Evolutionary conservation across 2,329 filamentous ascomycete genomes (phyloP), one percentile per base, ranked within the genome.

Genomic region (Penicillium griseofulvum): DNA sequence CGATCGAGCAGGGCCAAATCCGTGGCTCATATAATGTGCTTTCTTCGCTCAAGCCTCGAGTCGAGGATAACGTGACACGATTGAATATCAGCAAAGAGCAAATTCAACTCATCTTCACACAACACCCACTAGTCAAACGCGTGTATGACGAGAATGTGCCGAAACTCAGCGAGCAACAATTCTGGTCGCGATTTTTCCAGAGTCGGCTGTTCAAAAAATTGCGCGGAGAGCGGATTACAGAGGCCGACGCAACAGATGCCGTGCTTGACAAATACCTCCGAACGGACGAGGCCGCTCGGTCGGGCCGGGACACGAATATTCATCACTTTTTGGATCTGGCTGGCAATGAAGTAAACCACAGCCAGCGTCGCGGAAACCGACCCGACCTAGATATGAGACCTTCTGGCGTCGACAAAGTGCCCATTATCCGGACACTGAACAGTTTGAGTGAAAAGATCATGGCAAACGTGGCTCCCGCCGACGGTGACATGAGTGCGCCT

Each of bases 101-200:
- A 73, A 90, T 97, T 49, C 88, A 92, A 68, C 84, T 96, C 68
- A 94, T 99, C 50, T 92, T 99, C 74, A 86, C 84, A 57, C 94
- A 97, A 71, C 93, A 99, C 72, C 91, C 94, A 2, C 80, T 99
- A 0, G 88, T 99, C 56, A 89, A 90, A 70, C 85, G 87, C 19
- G 89, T 96, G 7, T 97, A 97, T 73, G 91, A 97, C 68, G 92
- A 97, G 69, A 91, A 92, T 62, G 91, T 97, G 0, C 91, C 90
- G 5, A 89, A 88, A 56, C 74, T 95, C 37, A 85, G 82, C 26
- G 90, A 96, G 66, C 81, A 81, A 53, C 86, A 90, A 47, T 99
- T 99, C 70, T 99, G 93, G 92, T 89, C 89, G 6, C 84, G 90
- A 14, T 99, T 99, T 75, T 97, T 99, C 71, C 85, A 92, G 58